These are phyloP conservation scores for Leishmania mexicana DNA, from an alignment of 208 protist genomes.

Conservation along the genomic window DNA sequence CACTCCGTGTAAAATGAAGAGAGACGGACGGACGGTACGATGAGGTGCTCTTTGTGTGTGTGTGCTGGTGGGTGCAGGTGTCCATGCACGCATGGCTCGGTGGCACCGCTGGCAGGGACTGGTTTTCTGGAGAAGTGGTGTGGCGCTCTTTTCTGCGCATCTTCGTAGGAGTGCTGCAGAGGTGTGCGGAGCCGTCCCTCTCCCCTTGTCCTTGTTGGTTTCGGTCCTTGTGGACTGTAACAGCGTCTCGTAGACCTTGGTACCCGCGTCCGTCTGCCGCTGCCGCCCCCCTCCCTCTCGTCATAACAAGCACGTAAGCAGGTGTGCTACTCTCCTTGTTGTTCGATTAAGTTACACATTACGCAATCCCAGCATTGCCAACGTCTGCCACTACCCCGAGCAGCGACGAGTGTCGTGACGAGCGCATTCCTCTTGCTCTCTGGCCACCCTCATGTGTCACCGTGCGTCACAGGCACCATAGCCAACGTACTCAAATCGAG, in stretches of 20 bases:
- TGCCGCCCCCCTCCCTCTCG: background rate
- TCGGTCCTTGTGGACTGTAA: background rate
- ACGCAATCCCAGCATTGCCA: background rate
- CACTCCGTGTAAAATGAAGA: background rate
- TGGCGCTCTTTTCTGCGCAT: background rate
- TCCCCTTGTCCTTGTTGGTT: background rate
- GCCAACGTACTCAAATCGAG: too few relatives aligned
- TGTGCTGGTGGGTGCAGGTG: background rate
- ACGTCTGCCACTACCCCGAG: background rate
- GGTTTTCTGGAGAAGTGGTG: background rate
- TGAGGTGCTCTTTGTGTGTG: background rate
- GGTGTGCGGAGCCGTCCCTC: background rate
- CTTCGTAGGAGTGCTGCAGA: background rate
- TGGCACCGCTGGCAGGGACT: background rate
- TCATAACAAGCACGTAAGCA: background rate
- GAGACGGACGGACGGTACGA: background rate
- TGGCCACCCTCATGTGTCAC: background rate
- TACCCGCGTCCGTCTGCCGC: background rate
- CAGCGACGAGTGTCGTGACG: background rate
- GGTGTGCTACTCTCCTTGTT: slow-evolving; percentile 3
- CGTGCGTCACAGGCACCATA: background rate
- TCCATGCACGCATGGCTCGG: background rate
- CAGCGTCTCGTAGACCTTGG: background rate
- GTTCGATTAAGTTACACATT: slow-evolving; percentile 16
- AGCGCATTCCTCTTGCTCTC: background rate